Base-by-base conservation (phyloP, 2,329 filamentous ascomycete species). In the Nemania diffusa region DNA sequence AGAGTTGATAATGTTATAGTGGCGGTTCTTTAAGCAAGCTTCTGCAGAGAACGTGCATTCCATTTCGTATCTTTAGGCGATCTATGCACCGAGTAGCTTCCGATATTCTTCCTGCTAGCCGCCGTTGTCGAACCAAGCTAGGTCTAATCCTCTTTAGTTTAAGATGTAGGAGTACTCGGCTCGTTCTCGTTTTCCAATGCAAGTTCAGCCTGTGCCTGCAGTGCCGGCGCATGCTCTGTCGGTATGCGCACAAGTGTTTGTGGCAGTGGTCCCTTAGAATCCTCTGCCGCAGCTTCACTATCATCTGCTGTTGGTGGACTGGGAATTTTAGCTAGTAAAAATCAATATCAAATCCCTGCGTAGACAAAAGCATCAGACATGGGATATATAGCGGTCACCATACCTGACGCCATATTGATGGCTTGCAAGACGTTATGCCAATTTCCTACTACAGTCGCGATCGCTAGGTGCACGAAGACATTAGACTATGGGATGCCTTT, bases 401-500 rank as follows among this genome's bases (percentile, higher is more conserved):
- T 84, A 94, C 92, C 86, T 67, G 91, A 94, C 69, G 93, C 93
- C 91, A 96, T 94, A 76, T 91, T 91, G 75, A 97, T 94, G 48
- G 92, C 92, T 71, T 91, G 86, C 67, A 97, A 84, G 71, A 97
- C 92, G 73, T 93, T 94, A 79, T 94, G 91, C 93, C 93, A 97
- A 78, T 96, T 97, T 60, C 90, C 88, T 77, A 97, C 84, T 24
- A 97, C 92, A n/a, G 90, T 87, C 44, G 93, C 92, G 74, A 97
- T 93, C 67, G 91, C 92, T 93, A 77, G 62, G 60, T 46, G 53
- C 57, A 69, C 72, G 42, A 58, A 62, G 67, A 46, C 62, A 66
- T 73, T 68, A 69, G 69, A 67, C 13, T 52, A 53, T 44, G 22
- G 34, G 13, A n/a, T 37, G 50, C 3, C 13, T 51, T 20, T 3